Base-by-base conservation (phyloP, 2,329 filamentous ascomycete genomes). In the Colletotrichum eleusines region DNA sequence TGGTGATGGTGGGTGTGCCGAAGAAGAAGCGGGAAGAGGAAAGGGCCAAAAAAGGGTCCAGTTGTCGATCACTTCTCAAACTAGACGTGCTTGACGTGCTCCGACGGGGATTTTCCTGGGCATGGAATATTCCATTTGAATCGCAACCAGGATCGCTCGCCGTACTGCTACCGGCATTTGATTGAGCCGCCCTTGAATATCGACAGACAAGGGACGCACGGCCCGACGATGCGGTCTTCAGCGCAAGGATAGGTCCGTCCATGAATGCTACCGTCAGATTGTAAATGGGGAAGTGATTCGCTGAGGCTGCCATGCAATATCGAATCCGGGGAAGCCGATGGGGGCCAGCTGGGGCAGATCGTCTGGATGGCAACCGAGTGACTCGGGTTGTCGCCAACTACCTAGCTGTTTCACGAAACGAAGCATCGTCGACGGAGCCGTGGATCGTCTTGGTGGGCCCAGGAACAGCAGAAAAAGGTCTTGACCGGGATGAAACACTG, bases 301-400 rank as follows among this genome's bases (percentile, higher is more conserved):
- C 44, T 31, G 14, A 61, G 18, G 31, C 9, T 28, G 20, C 31
- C 23, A 61, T 18, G 31, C 23, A 50, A 50, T 61, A 38, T 61
- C 44, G 31, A 61, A 42, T 61, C 59, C 59, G 59, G 59, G 46
- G 59, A 26, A 48, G 31, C 59, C 59, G 59, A 51, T 61, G 59
- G n/a, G 44, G 59, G 59, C 11, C 28, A 26, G 59, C n/a, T 51
- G 5, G n/a, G 35, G 9, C 18, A 20, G 46, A 61, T 38, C 42
- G 14, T 38, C 9, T 38, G 12, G n/a, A 26, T 40, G 33, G 31
- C 53, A 26, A 9, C n/a, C n/a, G 33, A 55, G 33, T n/a, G 53
- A 12, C 53, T 38, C 53, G 12, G 33, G n/a, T 55, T 14, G n/a
- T 7, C n/a, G 33, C 2, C 53, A 16, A 26, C 6, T 8, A 26